phyloP scores from a whole-genome alignment of 2,329 filamentous ascomycete species.

The Colletotrichum australisinense region DNA sequence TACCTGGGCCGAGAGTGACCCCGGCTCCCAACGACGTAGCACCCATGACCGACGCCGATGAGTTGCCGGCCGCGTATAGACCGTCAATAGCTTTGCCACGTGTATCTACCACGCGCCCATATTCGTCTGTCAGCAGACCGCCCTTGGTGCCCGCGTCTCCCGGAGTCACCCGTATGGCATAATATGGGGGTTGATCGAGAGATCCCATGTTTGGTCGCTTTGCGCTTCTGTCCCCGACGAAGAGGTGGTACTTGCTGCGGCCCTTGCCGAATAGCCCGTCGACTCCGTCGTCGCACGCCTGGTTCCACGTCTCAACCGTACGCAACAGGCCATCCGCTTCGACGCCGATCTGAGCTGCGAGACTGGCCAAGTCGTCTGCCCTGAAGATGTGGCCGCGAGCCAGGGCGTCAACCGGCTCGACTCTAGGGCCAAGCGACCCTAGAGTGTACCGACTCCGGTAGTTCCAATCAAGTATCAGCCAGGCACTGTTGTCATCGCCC shows the following conservation, averaged over 20 bases:
- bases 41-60: not conserved
- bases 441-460: slow-evolving; percentile 45
- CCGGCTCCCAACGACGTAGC: not conserved
- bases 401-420: slow-evolving; percentile 33
- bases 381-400: slow-evolving; percentile 40
- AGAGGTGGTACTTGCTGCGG: slow-evolving; percentile 42
- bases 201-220: slow-evolving; percentile 13
- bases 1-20: not conserved
- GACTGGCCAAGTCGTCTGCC: slow-evolving; percentile 36
- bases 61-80: not conserved
- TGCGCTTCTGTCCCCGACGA: slow-evolving; percentile 42
- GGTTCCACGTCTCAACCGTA: slow-evolving; percentile 44
- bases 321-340: too few species aligned
- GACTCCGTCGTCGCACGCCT: slow-evolving; percentile 40
- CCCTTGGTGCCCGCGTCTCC: slow-evolving; percentile 51
- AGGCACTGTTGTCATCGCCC: slow-evolving; percentile 40
- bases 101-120: too few species aligned
- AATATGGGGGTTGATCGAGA: slow-evolving; percentile 41
- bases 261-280: slow-evolving; percentile 48
- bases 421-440: not conserved
- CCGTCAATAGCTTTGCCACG: too few species aligned
- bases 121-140: slow-evolving; percentile 45
- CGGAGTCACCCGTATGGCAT: slow-evolving; percentile 45
- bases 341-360: slow-evolving; percentile 26
- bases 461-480: slow-evolving; percentile 45